These are phyloP conservation scores for Sporothrix sp. DNA, from an alignment of 2,329 filamentous ascomycete genomes.

Conservation along the genomic window DNA sequence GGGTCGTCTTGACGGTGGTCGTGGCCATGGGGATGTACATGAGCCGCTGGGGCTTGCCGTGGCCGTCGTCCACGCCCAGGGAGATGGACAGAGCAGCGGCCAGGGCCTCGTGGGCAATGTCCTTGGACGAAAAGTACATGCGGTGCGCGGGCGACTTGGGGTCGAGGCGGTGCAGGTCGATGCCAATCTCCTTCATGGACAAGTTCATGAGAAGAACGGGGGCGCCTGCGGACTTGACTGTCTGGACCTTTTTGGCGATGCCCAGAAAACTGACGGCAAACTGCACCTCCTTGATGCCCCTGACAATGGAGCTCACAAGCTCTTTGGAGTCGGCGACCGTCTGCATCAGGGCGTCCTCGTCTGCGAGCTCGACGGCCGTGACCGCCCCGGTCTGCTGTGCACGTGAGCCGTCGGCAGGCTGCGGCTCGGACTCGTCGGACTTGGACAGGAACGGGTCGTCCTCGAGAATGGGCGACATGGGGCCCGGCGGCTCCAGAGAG, in stretches of 20 bases:
- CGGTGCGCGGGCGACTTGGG: slow-evolving; percentile 88
- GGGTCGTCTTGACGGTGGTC: slow-evolving; percentile 83
- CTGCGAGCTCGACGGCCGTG: neutral
- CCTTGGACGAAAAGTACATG: slow-evolving; percentile 93
- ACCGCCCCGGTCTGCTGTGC: neutral
- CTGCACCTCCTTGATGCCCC: slow-evolving; percentile 92
- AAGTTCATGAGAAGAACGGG: slow-evolving; percentile 67
- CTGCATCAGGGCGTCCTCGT: slow-evolving; percentile 59
- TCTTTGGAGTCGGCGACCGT: slow-evolving; percentile 88
- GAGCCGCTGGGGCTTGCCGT: slow-evolving; percentile 73
- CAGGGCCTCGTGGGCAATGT: slow-evolving; percentile 89
- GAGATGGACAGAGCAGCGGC: slow-evolving; percentile 88
- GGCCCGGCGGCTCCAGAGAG: slow-evolving; percentile 16
- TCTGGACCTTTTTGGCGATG: slow-evolving; percentile 67
- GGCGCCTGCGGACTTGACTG: slow-evolving; percentile 54
- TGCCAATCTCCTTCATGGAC: slow-evolving; percentile 91
- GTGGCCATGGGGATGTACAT: slow-evolving; percentile 96
- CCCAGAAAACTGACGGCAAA: slow-evolving; percentile 88
- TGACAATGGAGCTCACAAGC: slow-evolving; percentile 78
- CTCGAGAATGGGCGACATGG: slow-evolving; percentile 6
- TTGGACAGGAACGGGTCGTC: neutral
- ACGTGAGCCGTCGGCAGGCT: neutral
- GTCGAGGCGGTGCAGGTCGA: slow-evolving; percentile 86
- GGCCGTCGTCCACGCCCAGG: slow-evolving; percentile 82
- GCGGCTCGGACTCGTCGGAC: neutral